A percentile compares a stretch with the other conserved stretches of the same genome.
These are phyloP conservation scores for Zancudomyces culisetae DNA, from an alignment of 371 early-diverging fungal genomes.

Conservation along the genomic window DNA sequence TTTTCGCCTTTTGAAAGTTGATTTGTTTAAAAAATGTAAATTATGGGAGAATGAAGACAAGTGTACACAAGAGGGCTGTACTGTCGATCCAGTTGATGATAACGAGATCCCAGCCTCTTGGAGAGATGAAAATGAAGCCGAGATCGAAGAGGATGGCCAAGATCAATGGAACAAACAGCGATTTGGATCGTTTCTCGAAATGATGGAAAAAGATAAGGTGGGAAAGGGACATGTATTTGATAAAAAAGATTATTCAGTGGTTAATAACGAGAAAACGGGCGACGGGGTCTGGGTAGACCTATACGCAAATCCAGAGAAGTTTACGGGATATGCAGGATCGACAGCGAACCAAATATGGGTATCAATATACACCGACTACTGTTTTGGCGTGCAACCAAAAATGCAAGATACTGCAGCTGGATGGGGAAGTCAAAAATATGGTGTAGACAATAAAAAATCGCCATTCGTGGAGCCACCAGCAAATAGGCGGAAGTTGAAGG, in stretches of 20 bases:
- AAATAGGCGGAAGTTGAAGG: constrained; percentile 17
- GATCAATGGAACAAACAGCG: too few relatives aligned
- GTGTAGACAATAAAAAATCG: constrained; percentile 16
- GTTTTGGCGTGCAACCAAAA: constrained; percentile 56
- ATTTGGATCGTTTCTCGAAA: too few relatives aligned
- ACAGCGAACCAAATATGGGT: constrained; percentile 79
- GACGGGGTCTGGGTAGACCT: constrained; percentile 80
- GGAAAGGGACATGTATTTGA: constrained; percentile 15
- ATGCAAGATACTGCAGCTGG: constrained; percentile 27
- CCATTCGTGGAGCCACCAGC: constrained; percentile 21
- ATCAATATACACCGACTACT: constrained; percentile 88
- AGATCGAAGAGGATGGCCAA: too few relatives aligned
- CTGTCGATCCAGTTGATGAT: constrained; percentile 65
- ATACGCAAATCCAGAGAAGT: constrained; percentile 81
- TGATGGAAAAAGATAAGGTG: neutral
- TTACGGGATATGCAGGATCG: constrained; percentile 86
- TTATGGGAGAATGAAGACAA: constrained; percentile 74
- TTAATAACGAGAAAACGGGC: constrained; percentile 57
- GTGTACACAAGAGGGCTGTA: constrained; percentile 72
- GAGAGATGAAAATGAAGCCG: too few relatives aligned
- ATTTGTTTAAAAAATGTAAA: constrained; percentile 76
- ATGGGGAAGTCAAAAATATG: constrained; percentile 23
- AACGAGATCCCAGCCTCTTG: constrained; percentile 23
- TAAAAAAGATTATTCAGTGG: constrained; percentile 63
- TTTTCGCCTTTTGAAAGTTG: constrained; percentile 76